A percentile compares a stretch with the other conserved stretches of the same genome.
These are phyloP conservation scores for Prunella vulgaris DNA, from an alignment of 257 asterid genomes.

Conservation along the genomic window DNA sequence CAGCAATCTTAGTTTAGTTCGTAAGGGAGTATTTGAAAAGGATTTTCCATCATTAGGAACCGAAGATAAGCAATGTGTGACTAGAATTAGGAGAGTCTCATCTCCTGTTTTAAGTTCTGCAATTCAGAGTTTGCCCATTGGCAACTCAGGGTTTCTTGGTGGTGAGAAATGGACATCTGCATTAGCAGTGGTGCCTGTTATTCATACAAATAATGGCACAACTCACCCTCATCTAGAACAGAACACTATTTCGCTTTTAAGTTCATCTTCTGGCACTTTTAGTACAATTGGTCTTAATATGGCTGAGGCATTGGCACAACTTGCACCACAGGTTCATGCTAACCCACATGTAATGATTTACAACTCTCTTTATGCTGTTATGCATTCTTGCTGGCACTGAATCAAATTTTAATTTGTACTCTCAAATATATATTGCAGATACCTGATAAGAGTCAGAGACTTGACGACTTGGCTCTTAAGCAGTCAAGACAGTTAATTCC, in stretches of 20 bases:
- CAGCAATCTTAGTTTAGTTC: too few relatives aligned
- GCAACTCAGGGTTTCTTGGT: conserved; percentile 47
- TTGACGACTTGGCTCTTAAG: too few relatives aligned
- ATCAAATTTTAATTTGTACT: conserved; percentile 32
- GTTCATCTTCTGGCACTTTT: conserved; percentile 33
- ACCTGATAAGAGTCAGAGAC: conserved; percentile 64
- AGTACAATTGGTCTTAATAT: conserved; percentile 38
- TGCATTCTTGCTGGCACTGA: conserved; percentile 1
- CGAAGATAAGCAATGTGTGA: too few relatives aligned
- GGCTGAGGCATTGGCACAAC: too few relatives aligned
- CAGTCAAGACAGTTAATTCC: conserved; percentile 86
- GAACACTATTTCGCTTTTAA: conserved; percentile 21
- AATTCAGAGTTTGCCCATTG: conserved; percentile 52
- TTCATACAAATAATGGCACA: conserved; percentile 30
- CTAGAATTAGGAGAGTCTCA: too few relatives aligned
- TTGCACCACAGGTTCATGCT: too few relatives aligned
- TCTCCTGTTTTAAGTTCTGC: conserved; percentile 51
- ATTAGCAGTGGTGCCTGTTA: too few relatives aligned
- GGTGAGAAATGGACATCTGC: too few relatives aligned
- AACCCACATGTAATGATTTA: conserved; percentile 43
- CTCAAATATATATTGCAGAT: conserved; percentile 35
- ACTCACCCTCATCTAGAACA: conserved; percentile 37
- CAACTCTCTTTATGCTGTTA: not conserved
- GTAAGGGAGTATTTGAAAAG: too few relatives aligned
- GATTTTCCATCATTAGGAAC: too few relatives aligned